Evolutionary conservation across 331 rosid genomes (phyloP).

Genomic region (Quercus phellos): DNA sequence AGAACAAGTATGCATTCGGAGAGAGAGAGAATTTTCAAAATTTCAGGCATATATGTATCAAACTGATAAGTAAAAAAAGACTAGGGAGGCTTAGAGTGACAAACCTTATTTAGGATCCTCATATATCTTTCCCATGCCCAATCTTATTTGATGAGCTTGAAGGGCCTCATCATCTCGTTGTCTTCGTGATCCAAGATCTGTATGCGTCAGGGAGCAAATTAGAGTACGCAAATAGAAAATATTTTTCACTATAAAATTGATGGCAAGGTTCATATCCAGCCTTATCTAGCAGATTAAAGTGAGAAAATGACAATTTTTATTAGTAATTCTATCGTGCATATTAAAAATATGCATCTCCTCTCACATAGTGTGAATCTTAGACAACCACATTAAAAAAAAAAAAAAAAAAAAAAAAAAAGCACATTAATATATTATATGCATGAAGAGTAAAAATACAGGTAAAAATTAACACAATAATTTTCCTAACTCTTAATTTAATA

Average conservation of each 20-base stretch:
- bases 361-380: no score
- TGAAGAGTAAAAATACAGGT: no score
- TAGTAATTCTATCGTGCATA: no score
- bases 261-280: neutral
- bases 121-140: neutral
- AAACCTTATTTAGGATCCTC: neutral
- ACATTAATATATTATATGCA: no score
- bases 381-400: no score
- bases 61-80: neutral
- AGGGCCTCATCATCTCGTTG: constrained; percentile 56
- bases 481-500: no score
- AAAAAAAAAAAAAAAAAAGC: no score
- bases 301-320: no score
- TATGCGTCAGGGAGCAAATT: neutral
- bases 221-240: neutral
- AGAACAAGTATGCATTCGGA: neutral
- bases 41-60: neutral
- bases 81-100: neutral
- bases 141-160: constrained; percentile 29
- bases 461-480: no score
- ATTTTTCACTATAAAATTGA: neutral
- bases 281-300: no score
- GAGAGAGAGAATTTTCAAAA: neutral
- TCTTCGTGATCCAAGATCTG: constrained; percentile 62
- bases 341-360: no score